A percentile compares a stretch with the other conserved stretches of the same genome.
These are phyloP conservation scores for Stagonosporopsis rhizophila DNA, from an alignment of 2,329 filamentous ascomycete genomes.

Conservation along the genomic window DNA sequence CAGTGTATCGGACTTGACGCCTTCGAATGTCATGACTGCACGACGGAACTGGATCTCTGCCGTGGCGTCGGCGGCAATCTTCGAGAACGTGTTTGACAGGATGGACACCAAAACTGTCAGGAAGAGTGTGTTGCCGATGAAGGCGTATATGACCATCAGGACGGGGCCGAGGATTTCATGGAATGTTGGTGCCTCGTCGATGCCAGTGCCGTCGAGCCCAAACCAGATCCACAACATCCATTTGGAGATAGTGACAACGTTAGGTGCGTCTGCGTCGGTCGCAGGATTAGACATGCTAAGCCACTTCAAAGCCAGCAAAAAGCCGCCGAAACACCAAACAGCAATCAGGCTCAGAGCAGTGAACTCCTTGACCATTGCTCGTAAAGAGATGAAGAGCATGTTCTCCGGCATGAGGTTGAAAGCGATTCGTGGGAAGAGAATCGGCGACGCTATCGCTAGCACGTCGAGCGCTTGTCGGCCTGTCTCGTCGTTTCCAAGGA, in stretches of 20 bases:
- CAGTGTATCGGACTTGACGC: conserved; percentile 83
- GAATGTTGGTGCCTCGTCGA: conserved; percentile 68
- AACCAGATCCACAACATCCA: conserved; percentile 98
- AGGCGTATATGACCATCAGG: conserved; percentile 84
- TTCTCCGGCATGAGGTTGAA: conserved; percentile 87
- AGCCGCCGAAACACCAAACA: conserved; percentile 84
- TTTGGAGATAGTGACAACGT: conserved; percentile 75
- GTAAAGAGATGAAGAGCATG: conserved; percentile 79
- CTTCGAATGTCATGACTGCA: conserved; percentile 82
- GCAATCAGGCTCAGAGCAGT: conserved; percentile 77
- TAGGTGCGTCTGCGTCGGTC: conserved; percentile 53
- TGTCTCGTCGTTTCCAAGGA: conserved; percentile 55
- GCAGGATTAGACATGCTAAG: conserved; percentile 60
- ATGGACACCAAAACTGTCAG: conserved; percentile 89
- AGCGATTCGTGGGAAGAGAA: conserved; percentile 78
- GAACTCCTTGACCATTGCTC: conserved; percentile 88
- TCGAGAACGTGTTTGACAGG: conserved; percentile 83
- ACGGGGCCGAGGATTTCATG: conserved; percentile 80
- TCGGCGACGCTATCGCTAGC: conserved; percentile 78
- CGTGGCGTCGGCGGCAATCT: conserved; percentile 76
- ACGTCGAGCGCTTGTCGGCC: conserved; percentile 77
- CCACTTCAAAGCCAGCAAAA: conserved; percentile 81
- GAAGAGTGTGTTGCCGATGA: conserved; percentile 85
- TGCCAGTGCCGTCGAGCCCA: conserved; percentile 74
- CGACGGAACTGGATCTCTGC: conserved; percentile 85